Evolutionary conservation across 1,284 basidiomycete genomes (phyloP), one percentile per base, ranked within the genome.

Genomic region (Malassezia arunalokei): DNA sequence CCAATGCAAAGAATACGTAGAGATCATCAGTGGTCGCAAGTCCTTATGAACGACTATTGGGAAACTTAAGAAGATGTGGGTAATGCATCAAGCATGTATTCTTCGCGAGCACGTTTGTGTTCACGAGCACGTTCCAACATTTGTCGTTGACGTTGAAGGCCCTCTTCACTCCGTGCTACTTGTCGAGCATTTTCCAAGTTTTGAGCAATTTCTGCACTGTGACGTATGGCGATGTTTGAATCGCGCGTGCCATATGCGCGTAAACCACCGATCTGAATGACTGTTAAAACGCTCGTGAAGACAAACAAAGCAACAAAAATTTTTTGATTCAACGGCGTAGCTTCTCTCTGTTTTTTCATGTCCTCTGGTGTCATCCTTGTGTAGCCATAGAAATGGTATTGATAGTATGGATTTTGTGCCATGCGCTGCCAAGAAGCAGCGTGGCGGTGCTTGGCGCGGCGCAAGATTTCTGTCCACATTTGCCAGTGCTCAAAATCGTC

Each of bases 1-100:
- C 3, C 27, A 32, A 14, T 40, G 37, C n/a, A 38, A 40, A 74
- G 73, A 29, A 77, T 76, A 17, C 74, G 83, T 82, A 5, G 86
- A 90, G 75, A 77, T 80, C 37, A 76, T 92, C 41, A 49, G 54
- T 28, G 62, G 61, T 32, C 32, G 15, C 8, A 6, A 24, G 7
- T 40, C 27, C 32, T 33, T 47, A 7, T 47, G 38, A 35, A 35
- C 15, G 11, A 15, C 11, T 11, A 35, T 15, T 2, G 11, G 33
- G 33, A 35, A 15, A 11, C 5, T 35, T 15, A 5, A 11, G 33
- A 11, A 35, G 33, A 15, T 15, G 33, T 15, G 33, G 33, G 33
- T 35, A 35, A 40, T 40, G 39, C 20, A n/a, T n/a, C 12, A 15
- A 24, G 39, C 9, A 9, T 24, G 15, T 47, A 15, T 39, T 39